Percentiles rank a stretch among this genome's conserved stretches.
These are phyloP conservation scores for Bipolaris zeicola DNA, from an alignment of 2,329 filamentous ascomycete genomes.

Conservation along the genomic window DNA sequence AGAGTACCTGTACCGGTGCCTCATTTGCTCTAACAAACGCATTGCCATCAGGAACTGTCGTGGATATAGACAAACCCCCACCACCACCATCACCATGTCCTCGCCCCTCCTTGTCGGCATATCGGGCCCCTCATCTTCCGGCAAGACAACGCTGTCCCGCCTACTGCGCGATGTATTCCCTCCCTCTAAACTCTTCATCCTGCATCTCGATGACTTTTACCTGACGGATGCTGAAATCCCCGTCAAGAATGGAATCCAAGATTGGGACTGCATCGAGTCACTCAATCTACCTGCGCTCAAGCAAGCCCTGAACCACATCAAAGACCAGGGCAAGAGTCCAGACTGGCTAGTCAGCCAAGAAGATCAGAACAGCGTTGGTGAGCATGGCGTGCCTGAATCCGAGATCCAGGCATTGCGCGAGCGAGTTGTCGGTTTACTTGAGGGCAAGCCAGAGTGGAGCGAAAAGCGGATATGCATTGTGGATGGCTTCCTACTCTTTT, in stretches of 20 bases:
- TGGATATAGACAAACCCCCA: not conserved
- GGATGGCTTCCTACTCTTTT: conserved; percentile 88
- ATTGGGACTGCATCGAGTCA: conserved; percentile 90
- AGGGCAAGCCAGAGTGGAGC: conserved; percentile 22
- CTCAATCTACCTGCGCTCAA: conserved; percentile 74
- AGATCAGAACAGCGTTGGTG: conserved; percentile 61
- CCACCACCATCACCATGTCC: conserved; percentile 13
- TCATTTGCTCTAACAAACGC: not conserved
- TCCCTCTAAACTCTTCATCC: conserved; percentile 65
- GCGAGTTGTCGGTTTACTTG: conserved; percentile 19
- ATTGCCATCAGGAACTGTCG: not conserved
- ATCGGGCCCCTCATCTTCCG: conserved; percentile 88
- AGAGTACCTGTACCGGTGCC: not conserved
- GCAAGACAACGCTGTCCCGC: conserved; percentile 91
- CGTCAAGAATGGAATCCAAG: conserved; percentile 63
- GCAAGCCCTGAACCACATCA: conserved; percentile 72
- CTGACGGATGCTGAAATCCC: conserved; percentile 72
- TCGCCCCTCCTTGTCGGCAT: conserved; percentile 72
- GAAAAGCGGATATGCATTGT: conserved; percentile 64
- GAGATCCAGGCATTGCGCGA: conserved; percentile 48
- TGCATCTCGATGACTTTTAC: conserved; percentile 98
- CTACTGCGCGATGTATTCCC: conserved; percentile 83
- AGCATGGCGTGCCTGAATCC: conserved; percentile 36
- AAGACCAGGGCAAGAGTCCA: conserved; percentile 65
- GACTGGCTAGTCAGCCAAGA: conserved; percentile 59